A percentile compares a stretch with the other conserved stretches of the same genome.
These are phyloP conservation scores for Ascochyta lentis DNA, from an alignment of 2,329 filamentous ascomycete genomes.

Conservation along the genomic window DNA sequence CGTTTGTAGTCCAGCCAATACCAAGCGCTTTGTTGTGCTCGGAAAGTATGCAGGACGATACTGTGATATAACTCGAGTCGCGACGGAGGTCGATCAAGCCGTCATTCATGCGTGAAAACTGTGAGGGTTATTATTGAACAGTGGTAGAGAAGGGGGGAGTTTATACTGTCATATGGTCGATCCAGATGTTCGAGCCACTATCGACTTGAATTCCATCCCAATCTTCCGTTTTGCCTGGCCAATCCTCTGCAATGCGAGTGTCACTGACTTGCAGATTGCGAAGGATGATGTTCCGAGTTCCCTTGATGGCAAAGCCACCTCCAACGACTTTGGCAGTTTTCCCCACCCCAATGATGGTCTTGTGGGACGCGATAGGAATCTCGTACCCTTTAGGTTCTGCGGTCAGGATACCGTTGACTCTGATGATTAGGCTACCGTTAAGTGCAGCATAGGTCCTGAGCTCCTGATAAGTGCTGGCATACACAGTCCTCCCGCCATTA, in stretches of 20 bases:
- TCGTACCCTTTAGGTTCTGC: conserved; percentile 3
- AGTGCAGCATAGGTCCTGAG: conserved; percentile 6
- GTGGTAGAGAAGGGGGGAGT: neutral
- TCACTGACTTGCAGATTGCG: conserved; percentile 12
- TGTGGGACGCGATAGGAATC: conserved; percentile 14
- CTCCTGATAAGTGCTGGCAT: conserved; percentile 9
- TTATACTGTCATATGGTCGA: conserved; percentile 11
- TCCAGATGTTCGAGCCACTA: conserved; percentile 15
- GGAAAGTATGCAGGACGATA: conserved; percentile 10
- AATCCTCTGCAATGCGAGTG: conserved; percentile 2
- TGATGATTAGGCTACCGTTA: conserved; percentile 9
- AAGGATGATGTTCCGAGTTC: conserved; percentile 7
- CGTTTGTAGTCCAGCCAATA: conserved; percentile 16
- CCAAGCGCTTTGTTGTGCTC: conserved; percentile 20
- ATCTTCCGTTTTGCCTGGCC: conserved; percentile 13
- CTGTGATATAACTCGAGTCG: conserved; percentile 16
- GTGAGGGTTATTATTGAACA: neutral
- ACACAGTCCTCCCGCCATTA: conserved; percentile 1
- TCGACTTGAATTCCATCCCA: conserved; percentile 18
- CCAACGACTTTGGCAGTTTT: conserved; percentile 3
- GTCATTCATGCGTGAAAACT: conserved; percentile 19
- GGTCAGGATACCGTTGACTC: conserved; percentile 2
- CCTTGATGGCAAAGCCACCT: conserved; percentile 17
- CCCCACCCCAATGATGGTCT: conserved; percentile 12
- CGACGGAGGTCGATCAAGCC: conserved; percentile 16